phyloP scores from a whole-genome alignment of 352 stramenopile genomes.

The Aphanomyces cochlioides region DNA sequence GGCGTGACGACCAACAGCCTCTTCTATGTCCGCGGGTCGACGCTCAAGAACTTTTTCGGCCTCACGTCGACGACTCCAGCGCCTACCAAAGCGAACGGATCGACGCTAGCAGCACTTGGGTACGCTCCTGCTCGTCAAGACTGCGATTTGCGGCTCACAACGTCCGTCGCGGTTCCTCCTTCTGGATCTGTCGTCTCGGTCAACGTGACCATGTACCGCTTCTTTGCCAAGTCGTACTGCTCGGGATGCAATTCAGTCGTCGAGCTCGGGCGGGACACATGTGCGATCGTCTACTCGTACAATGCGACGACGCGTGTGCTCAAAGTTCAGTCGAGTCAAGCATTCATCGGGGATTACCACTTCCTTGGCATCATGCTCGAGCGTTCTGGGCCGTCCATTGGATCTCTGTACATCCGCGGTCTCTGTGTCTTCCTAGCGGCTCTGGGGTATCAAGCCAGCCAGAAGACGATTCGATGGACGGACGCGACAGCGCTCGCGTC shows the following conservation, averaged over 20 bases:
- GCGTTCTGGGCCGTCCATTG: background rate
- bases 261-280: conserved; percentile 12
- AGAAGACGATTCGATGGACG: conserved; percentile 16
- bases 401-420: background rate
- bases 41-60: conserved; percentile 1
- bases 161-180: background rate
- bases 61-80: background rate
- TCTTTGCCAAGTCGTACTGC: conserved; percentile 18
- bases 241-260: conserved; percentile 17
- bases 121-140: conserved; percentile 2
- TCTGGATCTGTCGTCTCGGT: background rate
- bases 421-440: conserved; percentile 2
- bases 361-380: conserved; percentile 10
- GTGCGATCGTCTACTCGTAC: background rate
- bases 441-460: conserved; percentile 15
- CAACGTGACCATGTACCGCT: conserved; percentile 22
- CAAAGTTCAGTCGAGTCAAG: background rate
- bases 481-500: conserved; percentile 3
- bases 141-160: conserved; percentile 22
- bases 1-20: background rate
- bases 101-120: conserved; percentile 1
- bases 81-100: background rate
- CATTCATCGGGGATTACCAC: background rate
- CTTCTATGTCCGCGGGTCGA: conserved; percentile 2
- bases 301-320: conserved; percentile 11